Conservation (phyloP, 2,329 filamentous ascomycete genomes). For the Trichoderma aggressivum region DNA sequence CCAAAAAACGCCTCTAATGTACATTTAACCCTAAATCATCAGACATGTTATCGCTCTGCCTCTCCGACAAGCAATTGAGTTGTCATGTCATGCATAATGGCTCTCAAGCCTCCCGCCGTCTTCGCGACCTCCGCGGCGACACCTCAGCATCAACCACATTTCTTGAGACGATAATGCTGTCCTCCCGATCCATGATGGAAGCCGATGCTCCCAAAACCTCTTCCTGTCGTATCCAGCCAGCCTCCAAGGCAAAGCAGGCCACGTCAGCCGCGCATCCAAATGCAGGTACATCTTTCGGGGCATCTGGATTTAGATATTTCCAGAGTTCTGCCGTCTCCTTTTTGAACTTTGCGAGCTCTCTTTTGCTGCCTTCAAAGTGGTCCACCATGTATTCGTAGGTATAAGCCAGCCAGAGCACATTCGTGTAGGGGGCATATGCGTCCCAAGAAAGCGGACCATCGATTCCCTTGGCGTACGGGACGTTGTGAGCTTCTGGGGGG, state of each 20-base stretch:
- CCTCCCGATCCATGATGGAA: conserved; percentile 38
- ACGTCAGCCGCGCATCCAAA: conserved; percentile 56
- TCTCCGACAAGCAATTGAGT: neutral
- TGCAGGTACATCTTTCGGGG: conserved; percentile 44
- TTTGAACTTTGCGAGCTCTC: conserved; percentile 45
- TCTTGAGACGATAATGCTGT: conserved; percentile 39
- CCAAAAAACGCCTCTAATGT: neutral
- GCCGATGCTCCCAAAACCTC: conserved; percentile 44
- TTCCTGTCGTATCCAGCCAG: conserved; percentile 53
- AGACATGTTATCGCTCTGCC: neutral
- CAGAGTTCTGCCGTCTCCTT: conserved; percentile 51
- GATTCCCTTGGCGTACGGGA: conserved; percentile 44
- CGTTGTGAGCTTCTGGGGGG: conserved; percentile 45
- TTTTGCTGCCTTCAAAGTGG: conserved; percentile 47
- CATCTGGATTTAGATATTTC: conserved; percentile 51
- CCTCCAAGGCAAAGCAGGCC: conserved; percentile 55
- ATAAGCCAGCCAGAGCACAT: conserved; percentile 63
- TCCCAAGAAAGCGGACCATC: conserved; percentile 53
- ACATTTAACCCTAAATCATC: neutral
- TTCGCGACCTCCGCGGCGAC: conserved; percentile 26
- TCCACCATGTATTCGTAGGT: conserved; percentile 52
- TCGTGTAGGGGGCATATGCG: conserved; percentile 57
- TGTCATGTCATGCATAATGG: neutral
- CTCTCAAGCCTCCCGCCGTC: neutral
- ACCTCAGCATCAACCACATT: conserved; percentile 27